Base-by-base conservation (phyloP, 768 basidiomycete species). In the Tulasnella sp. region DNA sequence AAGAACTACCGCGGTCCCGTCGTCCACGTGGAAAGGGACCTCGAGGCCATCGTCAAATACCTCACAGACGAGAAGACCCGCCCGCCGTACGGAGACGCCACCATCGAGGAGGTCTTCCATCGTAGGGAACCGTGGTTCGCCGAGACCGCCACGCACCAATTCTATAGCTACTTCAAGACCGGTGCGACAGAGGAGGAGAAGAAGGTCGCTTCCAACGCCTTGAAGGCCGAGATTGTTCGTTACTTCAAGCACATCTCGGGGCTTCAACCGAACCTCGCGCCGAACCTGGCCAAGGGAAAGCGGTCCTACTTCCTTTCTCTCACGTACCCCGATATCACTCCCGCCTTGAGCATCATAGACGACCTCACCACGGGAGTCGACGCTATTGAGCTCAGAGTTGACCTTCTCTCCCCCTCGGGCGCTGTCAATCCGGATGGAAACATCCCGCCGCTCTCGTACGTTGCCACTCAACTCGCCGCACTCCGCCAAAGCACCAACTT, bases 241-340 rank as follows among this genome's bases (percentile, higher is more conserved):
- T 99, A 94, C 86, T 98, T 99, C 85, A 83, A 83, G 37, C 94
- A 97, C 79, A 85, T 98, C 72, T 89, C 90, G 0, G 92, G 93
- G 0, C 80, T 86, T 44, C 80, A 83, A 37, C 85, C 87, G 1
- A 97, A 95, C 76, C 78, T 88, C 29, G 83, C 87, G 0, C 78
- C 82, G 2, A 89, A 87, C 76, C 77, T 89, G 29, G 62, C 44
- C 8, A 36, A 35, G 9, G 87, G 86, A 6, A 81, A 83, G 29
- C 86, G 91, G n/a, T 92, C 94, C 0, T 94, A 94, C 81, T 98
- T 98, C 85, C 84, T 98, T 44, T 90, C 90, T 9, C 83, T 99
- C 72, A 97, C 96, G 0, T 95, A 93, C 81, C 94, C 96, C 0
- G 93, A 97, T 78, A 78, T 97, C 75, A 87, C 84, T 0, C 86